Conservation (phyloP, 768 basidiomycete genomes). For the Cyclocybe aegerita region DNA sequence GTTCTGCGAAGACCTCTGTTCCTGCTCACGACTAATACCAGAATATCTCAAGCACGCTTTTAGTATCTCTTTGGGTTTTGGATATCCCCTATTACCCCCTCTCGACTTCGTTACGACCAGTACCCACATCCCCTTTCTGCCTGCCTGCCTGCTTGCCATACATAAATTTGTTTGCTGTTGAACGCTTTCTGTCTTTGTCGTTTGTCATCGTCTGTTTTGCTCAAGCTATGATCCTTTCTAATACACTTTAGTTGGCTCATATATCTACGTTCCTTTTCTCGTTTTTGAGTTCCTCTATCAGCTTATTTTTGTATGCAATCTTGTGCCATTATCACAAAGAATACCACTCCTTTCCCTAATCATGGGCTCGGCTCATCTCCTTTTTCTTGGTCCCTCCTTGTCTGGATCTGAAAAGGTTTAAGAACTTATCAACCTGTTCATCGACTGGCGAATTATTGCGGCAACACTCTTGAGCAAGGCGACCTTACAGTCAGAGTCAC, state of each 20-base stretch:
- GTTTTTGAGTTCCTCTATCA: constrained; percentile 15
- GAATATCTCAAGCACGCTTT: too few relatives aligned
- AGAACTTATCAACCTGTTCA: too few relatives aligned
- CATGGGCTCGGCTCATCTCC: background rate
- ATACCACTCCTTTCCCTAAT: constrained; percentile 28
- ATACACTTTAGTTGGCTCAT: constrained; percentile 20
- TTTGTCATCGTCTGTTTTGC: constrained; percentile 6
- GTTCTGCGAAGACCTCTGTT: constrained; percentile 48
- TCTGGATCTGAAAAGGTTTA: too few relatives aligned
- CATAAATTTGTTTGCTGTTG: background rate
- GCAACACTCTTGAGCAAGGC: too few relatives aligned
- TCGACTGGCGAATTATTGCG: too few relatives aligned
- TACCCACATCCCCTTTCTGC: constrained; percentile 2
- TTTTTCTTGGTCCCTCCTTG: too few relatives aligned
- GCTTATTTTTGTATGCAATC: constrained; percentile 18
- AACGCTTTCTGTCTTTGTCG: background rate
- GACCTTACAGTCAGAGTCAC: too few relatives aligned
- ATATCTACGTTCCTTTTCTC: constrained; percentile 28
- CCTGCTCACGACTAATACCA: constrained; percentile 23
- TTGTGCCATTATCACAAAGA: constrained; percentile 26
- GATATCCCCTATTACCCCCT: background rate
- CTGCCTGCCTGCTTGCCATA: background rate
- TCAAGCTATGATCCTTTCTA: constrained; percentile 26
- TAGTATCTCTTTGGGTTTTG: too few relatives aligned
- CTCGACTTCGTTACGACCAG: constrained; percentile 4